Evolutionary conservation across 1,139 yeast genomes (phyloP), one percentile per base, ranked within the genome.

Genomic region (Suhomyces coccinellae): DNA sequence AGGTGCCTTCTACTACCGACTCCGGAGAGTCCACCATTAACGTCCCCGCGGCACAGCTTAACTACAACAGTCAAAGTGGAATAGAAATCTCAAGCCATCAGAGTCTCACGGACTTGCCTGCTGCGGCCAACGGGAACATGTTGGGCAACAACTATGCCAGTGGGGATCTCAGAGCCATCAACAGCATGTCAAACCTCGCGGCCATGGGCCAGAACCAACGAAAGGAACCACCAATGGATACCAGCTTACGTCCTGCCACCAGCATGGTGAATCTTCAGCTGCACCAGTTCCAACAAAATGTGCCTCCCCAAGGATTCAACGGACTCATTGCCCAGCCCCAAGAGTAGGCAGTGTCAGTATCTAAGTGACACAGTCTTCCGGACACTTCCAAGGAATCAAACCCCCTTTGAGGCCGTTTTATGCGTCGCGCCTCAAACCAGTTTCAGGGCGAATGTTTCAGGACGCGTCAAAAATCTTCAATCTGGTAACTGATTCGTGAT

Each of bases 141-240:
- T 26, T 39, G 31, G 37, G 27, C 12, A 32, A 31, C 22, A 41
- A 38, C 27, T 46, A 46, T 22, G 35, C 39, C 13, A 40, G 29
- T 16, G 45, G 45, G 6, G 69, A 66, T 44, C 56, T 71, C 30
- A 52, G 77, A 31, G 53, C 67, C 4, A 65, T 69, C 32, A 63
- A 66, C 52, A 72, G 77, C 49, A 69, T 71, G 69, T 59, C 75
- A 0, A 70, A 72, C 49, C 53, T 72, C 36, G 59, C 67, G 16
- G 63, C 45, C 11, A 46, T 52, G 47, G 53, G 53, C 36, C 52
- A 52, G 31, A 32, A 32, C 15, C 47, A 44, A 36, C 34, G 41
- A 13, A 45, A 42, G 22, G 53, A 44, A 29, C 44, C 36, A 9
- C 50, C 47, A 28, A 30, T 50, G 38, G 48, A 44, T 11, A 49